phyloP scores from a whole-genome alignment of 1,139 yeast species.

The Eremothecium sinecaudum region DNA sequence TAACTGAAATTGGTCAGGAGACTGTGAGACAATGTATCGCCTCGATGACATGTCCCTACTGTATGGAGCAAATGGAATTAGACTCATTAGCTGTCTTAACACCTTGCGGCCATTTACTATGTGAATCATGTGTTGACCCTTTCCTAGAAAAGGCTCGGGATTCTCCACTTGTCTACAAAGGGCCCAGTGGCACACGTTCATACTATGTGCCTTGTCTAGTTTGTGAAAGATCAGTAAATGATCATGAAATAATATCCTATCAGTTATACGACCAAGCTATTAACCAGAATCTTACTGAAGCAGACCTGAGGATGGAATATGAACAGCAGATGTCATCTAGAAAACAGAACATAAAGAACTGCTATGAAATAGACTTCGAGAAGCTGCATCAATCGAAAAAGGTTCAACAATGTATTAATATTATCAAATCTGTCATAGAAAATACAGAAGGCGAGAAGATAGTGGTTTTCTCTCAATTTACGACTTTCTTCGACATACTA shows the following conservation, averaged over 20 bases:
- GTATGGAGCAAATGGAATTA: constrained; percentile 50
- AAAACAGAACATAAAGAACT: constrained; percentile 29
- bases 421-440: constrained; percentile 37
- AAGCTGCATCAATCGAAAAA: constrained; percentile 44
- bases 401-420: constrained; percentile 40
- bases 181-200: constrained; percentile 27
- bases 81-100: constrained; percentile 41
- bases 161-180: constrained; percentile 31
- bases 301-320: constrained; percentile 28
- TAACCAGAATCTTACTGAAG: constrained; percentile 28
- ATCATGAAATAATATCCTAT: constrained; percentile 41
- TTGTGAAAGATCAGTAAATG: constrained; percentile 38
- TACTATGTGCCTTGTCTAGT: constrained; percentile 44
- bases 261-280: constrained; percentile 43
- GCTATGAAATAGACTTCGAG: constrained; percentile 24
- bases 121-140: constrained; percentile 50
- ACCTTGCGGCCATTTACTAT: constrained; percentile 62
- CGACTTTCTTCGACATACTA: constrained; percentile 64
- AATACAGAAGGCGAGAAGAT: constrained; percentile 49
- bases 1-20: constrained; percentile 19
- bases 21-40: constrained; percentile 27
- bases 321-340: constrained; percentile 22
- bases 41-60: constrained; percentile 48
- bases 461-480: constrained; percentile 79
- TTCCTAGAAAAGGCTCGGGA: constrained; percentile 38